Percentiles rank a stretch among this genome's conserved stretches.
Conservation (phyloP, 2,329 filamentous ascomycete species). For the Talaromyces sp. region DNA sequence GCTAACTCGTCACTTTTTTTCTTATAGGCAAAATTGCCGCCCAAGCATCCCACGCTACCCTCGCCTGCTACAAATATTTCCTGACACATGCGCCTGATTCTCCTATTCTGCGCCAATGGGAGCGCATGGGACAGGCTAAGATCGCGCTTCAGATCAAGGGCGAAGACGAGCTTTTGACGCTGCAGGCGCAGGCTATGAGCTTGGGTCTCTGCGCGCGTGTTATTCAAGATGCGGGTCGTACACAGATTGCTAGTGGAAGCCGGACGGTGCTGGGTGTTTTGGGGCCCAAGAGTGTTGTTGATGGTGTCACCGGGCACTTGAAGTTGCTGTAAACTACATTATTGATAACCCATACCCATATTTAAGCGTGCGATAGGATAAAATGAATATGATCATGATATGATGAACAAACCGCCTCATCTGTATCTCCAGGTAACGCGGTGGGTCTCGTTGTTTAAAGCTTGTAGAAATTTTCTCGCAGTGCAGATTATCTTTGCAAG, state of each 20-base stretch:
- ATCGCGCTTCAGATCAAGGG: slow-evolving; percentile 87
- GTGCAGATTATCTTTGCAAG: neutral
- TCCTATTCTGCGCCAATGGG: slow-evolving; percentile 78
- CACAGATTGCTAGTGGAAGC: slow-evolving; percentile 92
- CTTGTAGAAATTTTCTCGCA: neutral
- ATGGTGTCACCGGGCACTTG: slow-evolving; percentile 80
- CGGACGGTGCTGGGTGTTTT: slow-evolving; percentile 84
- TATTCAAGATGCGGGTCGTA: slow-evolving; percentile 93
- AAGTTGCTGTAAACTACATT: slow-evolving; percentile 69
- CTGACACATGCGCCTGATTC: slow-evolving; percentile 56
- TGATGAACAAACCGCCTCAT: slow-evolving; percentile 10
- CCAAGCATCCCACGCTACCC: slow-evolving; percentile 92
- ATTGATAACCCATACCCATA: neutral
- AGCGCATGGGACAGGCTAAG: slow-evolving; percentile 84
- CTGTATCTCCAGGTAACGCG: neutral
- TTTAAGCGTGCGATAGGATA: slow-evolving; percentile 6
- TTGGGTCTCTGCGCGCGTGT: slow-evolving; percentile 85
- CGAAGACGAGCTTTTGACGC: slow-evolving; percentile 74
- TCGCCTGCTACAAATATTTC: slow-evolving; percentile 93
- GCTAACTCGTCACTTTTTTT: slow-evolving; percentile 3
- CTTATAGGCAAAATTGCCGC: slow-evolving; percentile 88
- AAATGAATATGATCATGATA: slow-evolving; percentile 23
- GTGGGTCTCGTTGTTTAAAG: neutral
- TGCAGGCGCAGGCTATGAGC: slow-evolving; percentile 79
- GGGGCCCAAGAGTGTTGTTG: slow-evolving; percentile 82